Evolutionary conservation across 345 rosid species (phyloP).

Genomic region (Sapria himalayana): DNA sequence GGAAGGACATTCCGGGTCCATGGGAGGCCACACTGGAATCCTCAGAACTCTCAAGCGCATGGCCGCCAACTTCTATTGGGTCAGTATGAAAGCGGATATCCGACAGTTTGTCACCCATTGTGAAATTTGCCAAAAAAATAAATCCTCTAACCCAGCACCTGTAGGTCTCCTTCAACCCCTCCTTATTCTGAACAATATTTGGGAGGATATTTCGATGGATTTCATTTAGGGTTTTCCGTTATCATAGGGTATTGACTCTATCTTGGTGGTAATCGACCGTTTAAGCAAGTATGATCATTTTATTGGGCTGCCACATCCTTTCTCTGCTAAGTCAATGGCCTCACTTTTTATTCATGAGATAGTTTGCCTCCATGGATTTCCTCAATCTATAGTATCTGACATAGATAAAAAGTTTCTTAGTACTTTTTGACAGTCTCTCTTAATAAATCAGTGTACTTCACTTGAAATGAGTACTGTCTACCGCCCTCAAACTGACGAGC

Average conservation of each 20-base stretch:
- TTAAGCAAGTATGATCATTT: not conserved
- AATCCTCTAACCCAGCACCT: not conserved
- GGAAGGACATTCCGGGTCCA: not conserved
- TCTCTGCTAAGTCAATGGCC: too few relatives aligned
- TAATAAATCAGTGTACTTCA: too few relatives aligned
- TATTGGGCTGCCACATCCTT: not conserved
- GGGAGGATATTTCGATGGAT: constrained; percentile 3
- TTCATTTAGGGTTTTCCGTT: not conserved
- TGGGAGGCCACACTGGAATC: not conserved
- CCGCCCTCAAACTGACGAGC: too few relatives aligned
- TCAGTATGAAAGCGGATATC: not conserved
- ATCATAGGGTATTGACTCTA: not conserved
- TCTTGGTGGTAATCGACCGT: not conserved
- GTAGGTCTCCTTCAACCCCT: not conserved
- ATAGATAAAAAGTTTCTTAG: too few relatives aligned
- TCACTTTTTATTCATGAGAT: too few relatives aligned
- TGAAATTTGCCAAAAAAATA: not conserved
- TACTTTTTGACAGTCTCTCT: too few relatives aligned
- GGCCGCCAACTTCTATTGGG: not conserved
- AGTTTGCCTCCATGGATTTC: too few relatives aligned
- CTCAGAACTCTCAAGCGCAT: not conserved
- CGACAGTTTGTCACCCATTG: not conserved
- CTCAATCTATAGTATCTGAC: too few relatives aligned
- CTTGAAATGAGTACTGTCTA: too few relatives aligned
- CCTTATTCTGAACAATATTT: not conserved